Percentiles rank a stretch among this genome's conserved stretches.
Conservation (phyloP, 176 grass and related monocot genomes). For the Saccharum officinarum region DNA sequence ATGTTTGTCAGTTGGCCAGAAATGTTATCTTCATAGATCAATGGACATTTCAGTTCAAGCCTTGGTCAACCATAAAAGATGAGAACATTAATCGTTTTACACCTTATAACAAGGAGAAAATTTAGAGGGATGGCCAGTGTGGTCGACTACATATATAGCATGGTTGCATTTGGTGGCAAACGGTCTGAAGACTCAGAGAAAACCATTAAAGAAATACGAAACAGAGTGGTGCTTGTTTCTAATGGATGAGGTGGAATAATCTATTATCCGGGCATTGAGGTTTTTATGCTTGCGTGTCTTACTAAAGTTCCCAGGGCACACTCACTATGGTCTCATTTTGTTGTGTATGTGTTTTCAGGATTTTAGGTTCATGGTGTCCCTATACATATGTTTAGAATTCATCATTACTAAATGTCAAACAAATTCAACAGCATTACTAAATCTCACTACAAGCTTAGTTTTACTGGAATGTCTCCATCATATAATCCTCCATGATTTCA, state of each 20-base stretch:
- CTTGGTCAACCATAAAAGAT: slow-evolving; percentile 91
- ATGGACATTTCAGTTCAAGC: slow-evolving; percentile 96
- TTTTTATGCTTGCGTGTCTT: background rate
- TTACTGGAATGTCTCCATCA: slow-evolving; percentile 62
- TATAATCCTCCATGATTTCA: slow-evolving; percentile 3
- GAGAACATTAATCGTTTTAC: slow-evolving; percentile 92
- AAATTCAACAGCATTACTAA: slow-evolving; percentile 99
- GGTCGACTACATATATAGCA: slow-evolving; percentile 90
- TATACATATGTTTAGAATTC: too few relatives aligned
- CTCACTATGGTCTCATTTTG: background rate
- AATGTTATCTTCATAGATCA: slow-evolving; percentile 96
- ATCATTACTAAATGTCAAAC: slow-evolving; percentile 78
- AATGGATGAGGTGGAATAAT: slow-evolving; percentile 79
- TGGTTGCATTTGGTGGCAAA: slow-evolving; percentile 96
- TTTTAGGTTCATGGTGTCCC: slow-evolving; percentile 37
- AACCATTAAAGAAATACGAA: slow-evolving; percentile 92
- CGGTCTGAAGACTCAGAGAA: slow-evolving; percentile 92
- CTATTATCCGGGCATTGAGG: background rate
- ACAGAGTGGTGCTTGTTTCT: slow-evolving; percentile 92
- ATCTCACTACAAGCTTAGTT: slow-evolving; percentile 95
- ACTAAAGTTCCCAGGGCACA: background rate
- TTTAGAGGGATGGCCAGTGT: slow-evolving; percentile 83
- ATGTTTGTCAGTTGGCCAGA: slow-evolving; percentile 61
- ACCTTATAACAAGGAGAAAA: slow-evolving; percentile 89
- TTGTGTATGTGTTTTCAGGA: slow-evolving; percentile 44